These are phyloP conservation scores for Clonostachys byssicola DNA, from an alignment of 2,329 filamentous ascomycete genomes.

Conservation along the genomic window DNA sequence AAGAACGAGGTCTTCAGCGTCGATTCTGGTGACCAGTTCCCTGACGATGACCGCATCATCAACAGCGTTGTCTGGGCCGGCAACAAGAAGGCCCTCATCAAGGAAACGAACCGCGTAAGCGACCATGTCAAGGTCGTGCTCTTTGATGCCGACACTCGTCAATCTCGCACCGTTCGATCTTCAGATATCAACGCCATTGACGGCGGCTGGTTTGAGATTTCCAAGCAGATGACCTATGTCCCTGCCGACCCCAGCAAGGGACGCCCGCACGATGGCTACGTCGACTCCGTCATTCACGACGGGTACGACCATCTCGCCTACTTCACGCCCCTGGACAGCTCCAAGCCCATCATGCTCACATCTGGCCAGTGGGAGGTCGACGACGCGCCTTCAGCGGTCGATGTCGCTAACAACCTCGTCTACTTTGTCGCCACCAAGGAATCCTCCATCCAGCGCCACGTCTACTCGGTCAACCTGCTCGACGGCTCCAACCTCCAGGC, in stretches of 20 bases:
- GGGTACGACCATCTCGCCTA: slow-evolving; percentile 90
- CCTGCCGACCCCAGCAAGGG: slow-evolving; percentile 77
- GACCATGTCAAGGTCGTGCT: slow-evolving; percentile 85
- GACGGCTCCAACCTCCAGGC: slow-evolving; percentile 57
- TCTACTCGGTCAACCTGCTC: slow-evolving; percentile 79
- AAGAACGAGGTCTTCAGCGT: slow-evolving; percentile 78
- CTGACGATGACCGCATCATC: slow-evolving; percentile 79
- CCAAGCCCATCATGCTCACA: slow-evolving; percentile 80
- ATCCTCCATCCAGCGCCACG: slow-evolving; percentile 82
- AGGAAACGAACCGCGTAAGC: slow-evolving; percentile 91
- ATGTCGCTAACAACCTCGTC: slow-evolving; percentile 79
- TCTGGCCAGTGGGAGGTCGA: slow-evolving; percentile 91
- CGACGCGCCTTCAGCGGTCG: slow-evolving; percentile 76
- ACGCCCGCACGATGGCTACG: slow-evolving; percentile 79
- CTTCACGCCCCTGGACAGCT: slow-evolving; percentile 81
- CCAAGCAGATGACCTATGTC: slow-evolving; percentile 79
- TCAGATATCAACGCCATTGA: slow-evolving; percentile 81
- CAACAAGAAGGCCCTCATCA: slow-evolving; percentile 72
- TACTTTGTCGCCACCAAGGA: slow-evolving; percentile 89
- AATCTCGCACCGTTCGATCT: slow-evolving; percentile 73
- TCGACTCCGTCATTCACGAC: slow-evolving; percentile 84
- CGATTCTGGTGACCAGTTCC: slow-evolving; percentile 71
- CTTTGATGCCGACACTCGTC: slow-evolving; percentile 70
- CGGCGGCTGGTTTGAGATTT: slow-evolving; percentile 95
- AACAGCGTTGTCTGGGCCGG: slow-evolving; percentile 93